Base-by-base conservation (phyloP, 805 yeast genomes). In the Vanderwaltozyma yarrowii region DNA sequence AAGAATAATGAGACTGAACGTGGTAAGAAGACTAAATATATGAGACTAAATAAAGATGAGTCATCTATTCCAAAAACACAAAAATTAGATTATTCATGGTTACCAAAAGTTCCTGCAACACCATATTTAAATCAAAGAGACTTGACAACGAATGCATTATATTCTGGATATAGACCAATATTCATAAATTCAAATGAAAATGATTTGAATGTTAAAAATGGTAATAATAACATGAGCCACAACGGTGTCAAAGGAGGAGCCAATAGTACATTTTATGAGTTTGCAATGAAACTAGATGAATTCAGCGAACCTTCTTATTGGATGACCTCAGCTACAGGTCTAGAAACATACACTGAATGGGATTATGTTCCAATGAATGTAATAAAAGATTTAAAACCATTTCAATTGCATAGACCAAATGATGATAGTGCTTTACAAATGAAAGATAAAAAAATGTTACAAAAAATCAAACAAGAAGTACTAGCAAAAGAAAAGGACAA, bases 241-340 rank as follows among this genome's bases (percentile, higher is more conserved):
- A 24, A 21, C 11, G 17, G 17, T 28, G n/a, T 14, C 13, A 38
- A 41, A 20, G 40, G 33, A 20, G 40, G 40, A 39, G 29, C 43
- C 42, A 56, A 51, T 25, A 32, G 48, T 37, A 33, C 49, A 32
- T 35, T 61, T 33, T 49, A 52, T 39, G 51, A 54, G 39, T 39
- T 52, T 50, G 49, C 57, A 30, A 45, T 64, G 65, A 44, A 49
- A 39, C 30, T 49, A 39, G 57, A 54, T 33, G 52, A 51, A 27
- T 45, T 39, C 15, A 46, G 43, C 36, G 56, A 46, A 41, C 56
- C 46, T 36, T 50, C 60, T 1, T 53, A 58, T 7, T 62, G 66
- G 66, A 47, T 51, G 16, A 51, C 53, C 37, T 60, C 66, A 11
- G 64, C 66, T 1, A 52, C 64, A 1, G 66, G 66, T 0, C 36